Conservation (phyloP, 1,139 yeast genomes). For the Insectozyma bohioensis region DNA sequence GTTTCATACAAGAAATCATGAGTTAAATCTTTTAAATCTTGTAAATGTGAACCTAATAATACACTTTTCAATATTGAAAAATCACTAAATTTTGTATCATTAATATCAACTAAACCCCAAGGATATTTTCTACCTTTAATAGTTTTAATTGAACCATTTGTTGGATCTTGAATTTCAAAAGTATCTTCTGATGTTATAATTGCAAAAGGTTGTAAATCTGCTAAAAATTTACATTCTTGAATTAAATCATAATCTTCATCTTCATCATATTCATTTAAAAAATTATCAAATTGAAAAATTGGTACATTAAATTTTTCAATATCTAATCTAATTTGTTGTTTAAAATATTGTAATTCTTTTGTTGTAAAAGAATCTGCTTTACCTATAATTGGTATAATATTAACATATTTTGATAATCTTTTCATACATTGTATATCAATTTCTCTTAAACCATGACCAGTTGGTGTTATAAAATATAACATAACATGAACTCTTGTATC, state of each 20-base stretch:
- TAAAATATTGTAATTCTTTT: slow-evolving; percentile 63
- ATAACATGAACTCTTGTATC: slow-evolving; percentile 77
- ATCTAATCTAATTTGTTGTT: slow-evolving; percentile 61
- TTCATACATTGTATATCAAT: slow-evolving; percentile 76
- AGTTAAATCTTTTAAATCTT: slow-evolving; percentile 89
- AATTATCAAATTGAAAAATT: slow-evolving; percentile 68
- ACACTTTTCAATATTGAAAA: slow-evolving; percentile 82
- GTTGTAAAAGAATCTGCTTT: slow-evolving; percentile 86
- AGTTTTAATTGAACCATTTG: slow-evolving; percentile 50
- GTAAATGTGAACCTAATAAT: slow-evolving; percentile 85
- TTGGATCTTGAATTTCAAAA: slow-evolving; percentile 50
- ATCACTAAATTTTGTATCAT: slow-evolving; percentile 81
- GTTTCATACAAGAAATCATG: slow-evolving; percentile 90
- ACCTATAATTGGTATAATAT: slow-evolving; percentile 83
- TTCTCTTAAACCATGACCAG: slow-evolving; percentile 78
- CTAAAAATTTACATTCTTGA: slow-evolving; percentile 76
- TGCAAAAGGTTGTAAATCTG: slow-evolving; percentile 83
- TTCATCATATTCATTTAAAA: slow-evolving; percentile 47
- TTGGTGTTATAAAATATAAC: slow-evolving; percentile 69
- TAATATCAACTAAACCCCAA: slow-evolving; percentile 88
- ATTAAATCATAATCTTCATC: slow-evolving; percentile 72
- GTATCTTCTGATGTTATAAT: slow-evolving; percentile 70
- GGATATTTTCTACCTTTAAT: slow-evolving; percentile 87
- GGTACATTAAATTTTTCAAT: slow-evolving; percentile 78
- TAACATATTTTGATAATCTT: slow-evolving; percentile 75